Base-by-base conservation (phyloP, 257 asterid species). In the Dorcoceras hygrometricum region DNA sequence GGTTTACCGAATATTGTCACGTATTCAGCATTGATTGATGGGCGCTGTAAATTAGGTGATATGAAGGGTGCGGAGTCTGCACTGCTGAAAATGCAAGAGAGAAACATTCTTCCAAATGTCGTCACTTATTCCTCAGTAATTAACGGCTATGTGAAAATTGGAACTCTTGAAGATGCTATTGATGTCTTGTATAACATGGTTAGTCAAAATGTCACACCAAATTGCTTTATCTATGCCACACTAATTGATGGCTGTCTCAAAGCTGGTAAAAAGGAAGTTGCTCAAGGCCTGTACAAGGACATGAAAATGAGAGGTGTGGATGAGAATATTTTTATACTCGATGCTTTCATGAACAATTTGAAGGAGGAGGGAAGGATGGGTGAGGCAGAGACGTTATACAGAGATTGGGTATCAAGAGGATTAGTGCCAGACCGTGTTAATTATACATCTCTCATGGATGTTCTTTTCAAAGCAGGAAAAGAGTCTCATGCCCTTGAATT, bases 361-460 rank as follows among this genome's bases (percentile, higher is more conserved):
- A 93, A 83, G 80, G 82, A 82, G 73, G 78, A 67, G 23, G 91
- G 94, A 55, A 83, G 71, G 62, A 75, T 82, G 73, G 87, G 71
- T 63, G 95, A 88, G 75, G 95, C 91, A 6, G 87, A 79, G 73
- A 73, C 79, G 36, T 65, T 93, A 67, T 84, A 84, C 69, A 70
- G 71, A 61, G 80, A 82, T 73, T 78, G 72, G 53, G 51, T 70
- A 58, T 82, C 86, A 7, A 78, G 78, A 50, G 96, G 95, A 62
- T 75, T 82, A 78, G 48, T 65, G 60, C 93, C 90, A 34, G 99
- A 90, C 79, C 78, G 65, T 76, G 95, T 90, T 34, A 93, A 82
- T 69, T 88, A 86, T 79, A 90, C 99, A 5, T 79, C 91, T 26
- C 70, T 93, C 70, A 88, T 93, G 90, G 97, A 90, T 75, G 94